Base-by-base conservation (phyloP, 805 yeast genomes). In the Candida chauliodis region DNA sequence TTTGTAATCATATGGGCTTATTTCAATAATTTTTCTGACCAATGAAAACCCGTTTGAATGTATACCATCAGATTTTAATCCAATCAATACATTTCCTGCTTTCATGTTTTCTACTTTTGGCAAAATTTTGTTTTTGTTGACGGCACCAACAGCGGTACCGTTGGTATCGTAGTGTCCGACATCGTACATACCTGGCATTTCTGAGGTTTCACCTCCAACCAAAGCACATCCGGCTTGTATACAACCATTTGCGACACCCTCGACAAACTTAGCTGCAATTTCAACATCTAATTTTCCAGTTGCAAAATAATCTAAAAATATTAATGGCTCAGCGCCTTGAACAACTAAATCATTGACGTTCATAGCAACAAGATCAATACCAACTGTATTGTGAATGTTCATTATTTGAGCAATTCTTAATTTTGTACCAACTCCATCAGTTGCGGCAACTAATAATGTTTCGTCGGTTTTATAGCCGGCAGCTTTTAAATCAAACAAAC, bases 361-460 rank as follows among this genome's bases (percentile, higher is more conserved):
- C 99, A 93, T 93, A 43, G 98, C 99, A 36, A 93, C 99, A 47
- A 93, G 76, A 65, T 93, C 99, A 51, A 93, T 88, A 58, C 99
- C 99, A 30, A 93, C 99, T n/a, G 99, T 91, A 59, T 88, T 80
- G 58, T 95, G 98, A 41, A 84, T 85, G 52, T 82, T 71, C 66
- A 90, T 73, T 48, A 78, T 79, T 69, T 93, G 98, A 1, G 98
- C 99, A 58, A 95, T 80, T 73, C 89, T 81, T 49, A 93, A 78
- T 67, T 93, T 93, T 44, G 99, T 91, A 49, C 99, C 99, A 42
- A 93, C 98, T 66, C 99, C 99, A 66, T 93, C 99, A 33, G 99
- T 93, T 43, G 99, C 98, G 43, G 93, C 96, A 29, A 93, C 98
- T 42, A 93, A 70, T 40, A 93, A 64, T n/a, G 88, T 80, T 41